Percentiles rank a stretch among this genome's conserved stretches.
Conservation (phyloP, 306 rosid genomes). For the Trifolium subterraneum region DNA sequence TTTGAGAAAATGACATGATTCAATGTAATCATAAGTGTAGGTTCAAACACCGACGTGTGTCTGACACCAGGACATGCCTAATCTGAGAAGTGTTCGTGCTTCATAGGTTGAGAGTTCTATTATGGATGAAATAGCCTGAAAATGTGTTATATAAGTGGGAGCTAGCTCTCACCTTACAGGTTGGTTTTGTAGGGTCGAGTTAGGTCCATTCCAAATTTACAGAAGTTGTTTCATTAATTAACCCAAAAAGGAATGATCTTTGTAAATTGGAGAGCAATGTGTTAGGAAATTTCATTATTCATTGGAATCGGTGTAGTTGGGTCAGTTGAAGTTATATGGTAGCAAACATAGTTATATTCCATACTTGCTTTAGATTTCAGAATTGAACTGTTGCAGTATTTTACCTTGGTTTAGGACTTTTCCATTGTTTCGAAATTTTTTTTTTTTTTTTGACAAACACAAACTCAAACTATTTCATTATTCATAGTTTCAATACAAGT, state of each 20-base stretch:
- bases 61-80: too few relatives aligned
- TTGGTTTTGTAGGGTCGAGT: neutral
- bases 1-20: too few relatives aligned
- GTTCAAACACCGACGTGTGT: too few relatives aligned
- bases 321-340: slow-evolving; percentile 5
- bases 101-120: neutral
- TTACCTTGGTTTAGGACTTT: slow-evolving; percentile 17
- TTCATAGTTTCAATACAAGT: too few relatives aligned
- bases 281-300: slow-evolving; percentile 8
- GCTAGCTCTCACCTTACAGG: neutral
- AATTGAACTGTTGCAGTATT: slow-evolving; percentile 9
- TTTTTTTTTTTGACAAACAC: too few relatives aligned
- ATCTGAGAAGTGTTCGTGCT: too few relatives aligned
- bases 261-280: slow-evolving; percentile 22
- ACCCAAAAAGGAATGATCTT: neutral
- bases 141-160: neutral
- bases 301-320: neutral
- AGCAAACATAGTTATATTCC: slow-evolving; percentile 16
- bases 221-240: neutral
- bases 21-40: too few relatives aligned
- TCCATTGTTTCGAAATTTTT: neutral
- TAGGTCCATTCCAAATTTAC: neutral
- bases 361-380: neutral
- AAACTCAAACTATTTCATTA: too few relatives aligned
- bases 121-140: neutral